Percentiles rank a stretch among this genome's conserved stretches.
Evolutionary conservation across 2,329 filamentous ascomycete genomes (phyloP).

Genomic region (Monosporascus sp.): DNA sequence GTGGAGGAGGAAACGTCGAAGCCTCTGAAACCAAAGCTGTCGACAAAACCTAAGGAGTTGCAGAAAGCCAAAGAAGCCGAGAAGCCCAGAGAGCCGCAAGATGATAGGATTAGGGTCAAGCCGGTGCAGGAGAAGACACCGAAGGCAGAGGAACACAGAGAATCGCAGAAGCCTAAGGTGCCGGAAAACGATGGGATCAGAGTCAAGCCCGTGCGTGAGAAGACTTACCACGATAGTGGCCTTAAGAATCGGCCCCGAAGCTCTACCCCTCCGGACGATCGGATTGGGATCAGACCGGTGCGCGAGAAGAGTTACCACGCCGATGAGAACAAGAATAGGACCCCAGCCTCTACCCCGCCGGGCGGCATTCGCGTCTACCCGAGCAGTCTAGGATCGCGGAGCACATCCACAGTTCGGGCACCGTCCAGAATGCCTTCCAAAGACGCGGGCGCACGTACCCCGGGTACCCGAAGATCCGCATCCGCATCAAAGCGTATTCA

Average conservation of each 20-base stretch:
- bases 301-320: constrained; percentile 19
- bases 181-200: constrained; percentile 26
- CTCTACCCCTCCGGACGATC: constrained; percentile 1
- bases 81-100: neutral
- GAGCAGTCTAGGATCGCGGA: constrained; percentile 16
- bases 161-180: constrained; percentile 14
- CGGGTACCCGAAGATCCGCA: constrained; percentile 13
- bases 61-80: too few species aligned
- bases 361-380: constrained; percentile 32
- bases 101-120: neutral
- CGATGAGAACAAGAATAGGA: constrained; percentile 1
- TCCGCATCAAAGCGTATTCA: constrained; percentile 27
- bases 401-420: constrained; percentile 23
- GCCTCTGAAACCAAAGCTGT: neutral
- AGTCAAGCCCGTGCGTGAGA: constrained; percentile 18
- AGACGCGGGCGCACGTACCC: constrained; percentile 15
- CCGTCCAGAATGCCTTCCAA: constrained; percentile 24
- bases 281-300: constrained; percentile 8
- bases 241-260: constrained; percentile 26
- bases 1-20: constrained; percentile 1
- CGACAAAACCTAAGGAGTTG: too few species aligned
- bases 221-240: constrained; percentile 27
- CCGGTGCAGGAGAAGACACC: neutral
- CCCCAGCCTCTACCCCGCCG: constrained; percentile 18
- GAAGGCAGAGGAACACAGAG: constrained; percentile 8